A percentile compares a stretch with the other conserved stretches of the same genome.
Evolutionary conservation across 768 basidiomycete species (phyloP).

Genomic region (Hypholoma sublateritium): DNA sequence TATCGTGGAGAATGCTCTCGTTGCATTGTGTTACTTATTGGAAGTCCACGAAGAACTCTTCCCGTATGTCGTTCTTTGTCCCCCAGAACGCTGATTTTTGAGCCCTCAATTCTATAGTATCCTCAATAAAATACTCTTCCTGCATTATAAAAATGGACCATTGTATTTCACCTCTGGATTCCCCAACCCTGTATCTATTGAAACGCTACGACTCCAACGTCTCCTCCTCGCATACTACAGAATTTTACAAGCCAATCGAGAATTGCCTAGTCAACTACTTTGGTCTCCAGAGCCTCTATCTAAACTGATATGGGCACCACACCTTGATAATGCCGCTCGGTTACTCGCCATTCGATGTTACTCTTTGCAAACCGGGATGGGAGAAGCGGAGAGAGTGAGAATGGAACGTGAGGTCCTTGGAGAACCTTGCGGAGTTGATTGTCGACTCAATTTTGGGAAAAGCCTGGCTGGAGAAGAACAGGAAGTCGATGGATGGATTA

Average conservation of each 20-base stretch:
- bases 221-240: constrained; percentile 82
- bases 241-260: constrained; percentile 70
- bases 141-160: constrained; percentile 51
- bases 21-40: constrained; percentile 61
- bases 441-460: constrained; percentile 55
- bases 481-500: constrained; percentile 76
- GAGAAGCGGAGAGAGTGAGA: constrained; percentile 69
- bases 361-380: constrained; percentile 73
- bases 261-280: constrained; percentile 55
- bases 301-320: constrained; percentile 39
- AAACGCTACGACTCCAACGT: constrained; percentile 56
- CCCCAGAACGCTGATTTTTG: constrained; percentile 8
- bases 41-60: constrained; percentile 73
- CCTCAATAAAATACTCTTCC: constrained; percentile 49
- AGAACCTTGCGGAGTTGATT: constrained; percentile 57
- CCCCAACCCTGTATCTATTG: constrained; percentile 30
- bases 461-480: constrained; percentile 44
- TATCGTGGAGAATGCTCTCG: constrained; percentile 44
- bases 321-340: constrained; percentile 59
- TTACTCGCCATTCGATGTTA: constrained; percentile 79
- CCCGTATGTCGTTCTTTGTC: constrained; percentile 47
- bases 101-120: constrained; percentile 40
- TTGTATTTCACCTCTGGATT: constrained; percentile 43
- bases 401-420: constrained; percentile 66
- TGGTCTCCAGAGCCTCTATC: constrained; percentile 67